Evolutionary conservation across 495 filamentous ascomycete genomes (phyloP), one percentile per base, ranked within the genome.

Genomic region (Staphylotrichum longicolle): DNA sequence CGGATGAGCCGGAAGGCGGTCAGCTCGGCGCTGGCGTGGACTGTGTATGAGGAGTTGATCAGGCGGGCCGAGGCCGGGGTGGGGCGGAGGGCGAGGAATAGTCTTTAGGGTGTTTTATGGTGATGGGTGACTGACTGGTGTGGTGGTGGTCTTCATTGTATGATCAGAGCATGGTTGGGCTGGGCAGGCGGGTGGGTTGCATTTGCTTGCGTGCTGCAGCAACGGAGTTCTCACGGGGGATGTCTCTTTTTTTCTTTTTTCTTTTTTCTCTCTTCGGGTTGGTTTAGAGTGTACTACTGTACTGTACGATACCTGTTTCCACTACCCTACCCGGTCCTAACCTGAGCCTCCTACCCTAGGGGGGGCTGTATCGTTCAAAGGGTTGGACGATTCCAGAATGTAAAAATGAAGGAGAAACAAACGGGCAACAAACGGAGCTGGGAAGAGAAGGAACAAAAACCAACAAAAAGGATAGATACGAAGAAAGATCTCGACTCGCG

Each of bases 21-120:
- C 5, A 96, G 92, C 69, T 89, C 85, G 42, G 95, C 94, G 34
- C 79, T 98, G 62, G 92, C 92, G 7, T 99, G 94, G 94, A 96
- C 93, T 20, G 79, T 96, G 30, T 99, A 99, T 70, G 94, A 99
- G 77, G 93, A 96, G 72, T 73, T 97, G 60, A 86, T 99, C 63
- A 76, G 93, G 41, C 70, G 81, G 58, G 91, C 88, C 12, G 91
- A 95, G 77, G 80, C 72, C 54, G 81, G 79, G 15, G 88, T 86
- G 81, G 54, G 39, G 8, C 54, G 45, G 14, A 34, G n/a, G 52
- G 50, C 48, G 33, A 67, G 46, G 52, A 46, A 49, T 9, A 30
- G 55, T 10, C 41, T 66, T n/a, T 61, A 40, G 37, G 6, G 6
- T 39, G 58, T 32, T 5, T 7, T 35, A 35, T 32, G 48, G 45